Evolutionary conservation across 371 early-diverging fungal genomes (phyloP).

Genomic region (Mucor plumbeus): DNA sequence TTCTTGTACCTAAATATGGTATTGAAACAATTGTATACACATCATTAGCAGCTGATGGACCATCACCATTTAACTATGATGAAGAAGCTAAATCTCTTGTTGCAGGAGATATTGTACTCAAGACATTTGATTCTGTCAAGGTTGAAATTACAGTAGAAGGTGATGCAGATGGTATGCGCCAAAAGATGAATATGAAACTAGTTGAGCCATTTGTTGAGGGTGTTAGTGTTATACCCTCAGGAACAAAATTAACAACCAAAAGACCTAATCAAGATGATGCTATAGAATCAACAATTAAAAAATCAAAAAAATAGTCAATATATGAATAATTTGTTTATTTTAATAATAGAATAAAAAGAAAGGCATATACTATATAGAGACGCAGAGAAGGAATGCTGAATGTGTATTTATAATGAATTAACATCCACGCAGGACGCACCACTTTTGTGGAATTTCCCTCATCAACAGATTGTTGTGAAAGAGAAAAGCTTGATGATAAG

Average conservation of each 20-base stretch:
- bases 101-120: conserved; percentile 56
- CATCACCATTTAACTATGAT: conserved; percentile 42
- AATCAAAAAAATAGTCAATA: conserved; percentile 13
- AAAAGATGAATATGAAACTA: conserved; percentile 71
- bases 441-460: no score
- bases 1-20: conserved; percentile 93
- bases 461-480: no score
- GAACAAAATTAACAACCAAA: conserved; percentile 5
- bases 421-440: no score
- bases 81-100: conserved; percentile 42
- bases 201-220: conserved; percentile 60
- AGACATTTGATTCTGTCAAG: conserved; percentile 77
- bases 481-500: no score
- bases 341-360: conserved; percentile 4
- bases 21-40: conserved; percentile 91
- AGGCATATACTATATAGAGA: conserved; percentile 4
- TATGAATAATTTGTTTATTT: background rate
- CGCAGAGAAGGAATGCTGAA: conserved; percentile 22
- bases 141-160: conserved; percentile 84
- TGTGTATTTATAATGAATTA: conserved; percentile 8
- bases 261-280: conserved; percentile 10
- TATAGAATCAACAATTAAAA: conserved; percentile 1
- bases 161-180: conserved; percentile 70
- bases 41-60: conserved; percentile 26
- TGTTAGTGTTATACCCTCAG: conserved; percentile 13